phyloP scores from a whole-genome alignment of 2,329 filamentous ascomycete species.

The Ceratocystiopsis minuta region DNA sequence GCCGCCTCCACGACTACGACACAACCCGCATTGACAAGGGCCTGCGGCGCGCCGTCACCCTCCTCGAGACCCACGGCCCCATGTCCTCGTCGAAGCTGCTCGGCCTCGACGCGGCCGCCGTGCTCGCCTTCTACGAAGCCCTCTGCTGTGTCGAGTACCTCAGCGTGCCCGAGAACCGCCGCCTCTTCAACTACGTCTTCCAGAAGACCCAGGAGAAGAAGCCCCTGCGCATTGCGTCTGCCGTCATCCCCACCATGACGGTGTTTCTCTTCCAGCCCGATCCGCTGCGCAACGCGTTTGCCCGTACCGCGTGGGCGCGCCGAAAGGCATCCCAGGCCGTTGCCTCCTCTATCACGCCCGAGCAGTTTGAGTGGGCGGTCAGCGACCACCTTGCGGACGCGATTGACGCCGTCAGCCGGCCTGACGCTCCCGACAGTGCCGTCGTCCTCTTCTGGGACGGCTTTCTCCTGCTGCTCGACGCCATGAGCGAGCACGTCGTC shows the following conservation, averaged over 20 bases:
- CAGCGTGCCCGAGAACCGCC: constrained; percentile 29
- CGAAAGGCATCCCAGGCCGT: constrained; percentile 26
- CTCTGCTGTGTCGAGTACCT: constrained; percentile 72
- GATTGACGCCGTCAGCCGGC: constrained; percentile 43
- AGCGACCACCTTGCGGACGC: constrained; percentile 52
- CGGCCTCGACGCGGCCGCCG: constrained; percentile 34
- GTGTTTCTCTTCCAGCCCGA: constrained; percentile 69
- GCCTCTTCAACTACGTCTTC: constrained; percentile 67
- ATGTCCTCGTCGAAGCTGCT: constrained; percentile 30
- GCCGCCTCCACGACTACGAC: constrained; percentile 21
- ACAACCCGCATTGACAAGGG: constrained; percentile 16
- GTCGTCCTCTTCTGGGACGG: constrained; percentile 68
- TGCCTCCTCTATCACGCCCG: constrained; percentile 36
- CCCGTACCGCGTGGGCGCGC: constrained; percentile 47
- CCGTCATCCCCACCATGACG: constrained; percentile 61
- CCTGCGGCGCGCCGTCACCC: constrained; percentile 31
- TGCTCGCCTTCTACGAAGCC: constrained; percentile 74
- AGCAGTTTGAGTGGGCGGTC: constrained; percentile 79
- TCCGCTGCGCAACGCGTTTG: constrained; percentile 45
- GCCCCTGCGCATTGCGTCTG: constrained; percentile 57
- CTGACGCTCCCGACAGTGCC: constrained; percentile 19
- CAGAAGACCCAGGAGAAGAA: constrained; percentile 60
- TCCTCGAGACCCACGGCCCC: constrained; percentile 25
- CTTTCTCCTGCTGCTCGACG: constrained; percentile 53
- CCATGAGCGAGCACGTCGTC: constrained; percentile 56